Evolutionary conservation across 1,139 yeast species (phyloP).

Genomic region (Kurtzmaniella natalensis): DNA sequence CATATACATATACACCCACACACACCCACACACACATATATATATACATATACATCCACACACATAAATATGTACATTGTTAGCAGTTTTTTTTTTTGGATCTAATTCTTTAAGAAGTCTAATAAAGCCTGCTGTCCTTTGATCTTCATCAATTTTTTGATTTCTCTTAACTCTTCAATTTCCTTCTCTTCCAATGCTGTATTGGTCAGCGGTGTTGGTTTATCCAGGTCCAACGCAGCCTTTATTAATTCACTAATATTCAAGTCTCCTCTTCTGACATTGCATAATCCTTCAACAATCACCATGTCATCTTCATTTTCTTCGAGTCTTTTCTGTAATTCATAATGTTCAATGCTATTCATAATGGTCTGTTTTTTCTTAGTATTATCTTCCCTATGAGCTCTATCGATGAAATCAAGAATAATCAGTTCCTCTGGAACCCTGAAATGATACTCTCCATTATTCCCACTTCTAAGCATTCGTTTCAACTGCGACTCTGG

Average conservation of each 20-base stretch:
- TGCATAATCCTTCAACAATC: conserved; percentile 22
- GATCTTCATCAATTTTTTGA: conserved; percentile 56
- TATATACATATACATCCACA: no score
- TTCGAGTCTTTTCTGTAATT: conserved; percentile 17
- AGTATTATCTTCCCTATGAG: conserved; percentile 27
- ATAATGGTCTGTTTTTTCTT: conserved; percentile 27
- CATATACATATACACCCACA: no score
- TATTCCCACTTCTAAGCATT: conserved; percentile 25
- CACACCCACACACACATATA: no score
- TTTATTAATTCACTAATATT: conserved; percentile 26
- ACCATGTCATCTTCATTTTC: conserved; percentile 19
- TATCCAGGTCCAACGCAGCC: no score
- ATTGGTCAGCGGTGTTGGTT: neutral
- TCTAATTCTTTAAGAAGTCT: conserved; percentile 42
- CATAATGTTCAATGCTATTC: conserved; percentile 21
- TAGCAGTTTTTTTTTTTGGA: no score
- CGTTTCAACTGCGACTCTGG: conserved; percentile 32
- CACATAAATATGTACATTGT: no score
- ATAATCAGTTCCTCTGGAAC: conserved; percentile 71
- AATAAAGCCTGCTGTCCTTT: conserved; percentile 70
- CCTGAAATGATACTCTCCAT: conserved; percentile 51
- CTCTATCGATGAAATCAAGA: conserved; percentile 64
- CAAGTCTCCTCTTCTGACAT: conserved; percentile 14
- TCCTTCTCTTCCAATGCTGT: conserved; percentile 31
- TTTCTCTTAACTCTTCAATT: conserved; percentile 40